Base-by-base conservation (phyloP, 495 filamentous ascomycete genomes). In the Aspergillus bridgeri region DNA sequence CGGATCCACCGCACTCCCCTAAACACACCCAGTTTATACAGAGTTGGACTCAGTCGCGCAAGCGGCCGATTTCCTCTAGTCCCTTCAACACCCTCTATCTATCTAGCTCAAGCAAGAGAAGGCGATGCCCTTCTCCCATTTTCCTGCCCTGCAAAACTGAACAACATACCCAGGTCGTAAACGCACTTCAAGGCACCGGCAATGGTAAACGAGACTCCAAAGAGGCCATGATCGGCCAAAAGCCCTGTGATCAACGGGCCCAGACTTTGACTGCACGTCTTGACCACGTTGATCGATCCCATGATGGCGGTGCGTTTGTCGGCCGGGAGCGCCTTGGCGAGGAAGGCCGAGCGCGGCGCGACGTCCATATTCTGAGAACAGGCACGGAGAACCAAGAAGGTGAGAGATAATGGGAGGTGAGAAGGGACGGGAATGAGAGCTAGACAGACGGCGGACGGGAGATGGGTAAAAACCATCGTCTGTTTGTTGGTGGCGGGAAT, bases 391-490 rank as follows among this genome's bases (percentile, higher is more conserved):
- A 91, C 71, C 15, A 92, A 74, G 45, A 92, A 83, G 3, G 75
- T 78, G 46, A 87, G 76, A 3, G 85, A 75, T 20, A 89, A 57
- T 23, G 75, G 77, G 15, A 86, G 72, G 23, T 69, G 73, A 25
- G 68, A 66, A 1, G 87, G 83, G 17, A 89, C 61, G 0, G 88
- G 84, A 52, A 95, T 86, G 24, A 92, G 64, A 11, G 85, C 73
- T 1, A 94, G 82, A 56, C 87, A 86, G 47, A 91, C 74, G 7
- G 89, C 81, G 2, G 88, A 90, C 0, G 90, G 90, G 7, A 90
- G 79, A 63, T 94, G 90, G 2, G 89, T 91, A 63, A 90, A 91
- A 25, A 93, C 89, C 90, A 96, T 96, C 7, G 90, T 91, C 73
- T 82, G 55, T 38, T 38, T 9, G 33, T 53, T 38, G 9, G 8